Base-by-base conservation (phyloP, 169 alveolate species). In the Miamiensis avidus region DNA sequence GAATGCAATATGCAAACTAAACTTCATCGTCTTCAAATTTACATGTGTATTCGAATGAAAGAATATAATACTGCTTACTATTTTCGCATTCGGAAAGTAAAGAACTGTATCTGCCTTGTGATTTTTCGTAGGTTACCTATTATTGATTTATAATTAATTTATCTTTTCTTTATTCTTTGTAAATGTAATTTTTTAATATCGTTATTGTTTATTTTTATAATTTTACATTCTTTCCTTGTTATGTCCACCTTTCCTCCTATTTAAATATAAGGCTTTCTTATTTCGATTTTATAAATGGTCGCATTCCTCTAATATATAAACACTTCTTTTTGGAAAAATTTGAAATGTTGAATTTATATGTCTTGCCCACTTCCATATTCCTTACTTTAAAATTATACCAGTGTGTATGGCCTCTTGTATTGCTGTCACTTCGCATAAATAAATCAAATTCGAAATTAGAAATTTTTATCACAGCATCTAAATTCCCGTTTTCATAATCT, bases 381-480 rank as follows among this genome's bases (percentile, higher is more conserved):
- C 85, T 73, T 31, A 96, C 96, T 34, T 96, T 79, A 81, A 94
- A 97, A 89, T 92, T 93, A 83, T 90, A 97, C 98, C 99, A 97
- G 77, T 96, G 97, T 0, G 98, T 95, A 83, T 97, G 97, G 0
- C 98, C 97, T 74, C 92, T 89, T n/a, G 98, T 95, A 74, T 95
- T 94, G 0, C 93, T 88, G 81, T 96, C 98, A 76, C 89, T 91
- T 76, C 91, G 88, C 69, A 96, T 87, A 74, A 93, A 84, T 31
- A 96, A 85, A 85, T 94, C 93, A 87, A 93, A 96, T 84, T 93
- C 95, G 49, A 86, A 87, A 28, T 94, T 95, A 72, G 34, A 32
- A 25, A 83, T 29, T 74, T 90, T 64, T 1, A 88, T 77, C 11
- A 89, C 97, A 74, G 84, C 75, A 34, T 91, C 85, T 72, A 94